A percentile compares a stretch with the other conserved stretches of the same genome.
phyloP scores from a whole-genome alignment of 495 filamentous ascomycete species.

The Neurospora discreta region DNA sequence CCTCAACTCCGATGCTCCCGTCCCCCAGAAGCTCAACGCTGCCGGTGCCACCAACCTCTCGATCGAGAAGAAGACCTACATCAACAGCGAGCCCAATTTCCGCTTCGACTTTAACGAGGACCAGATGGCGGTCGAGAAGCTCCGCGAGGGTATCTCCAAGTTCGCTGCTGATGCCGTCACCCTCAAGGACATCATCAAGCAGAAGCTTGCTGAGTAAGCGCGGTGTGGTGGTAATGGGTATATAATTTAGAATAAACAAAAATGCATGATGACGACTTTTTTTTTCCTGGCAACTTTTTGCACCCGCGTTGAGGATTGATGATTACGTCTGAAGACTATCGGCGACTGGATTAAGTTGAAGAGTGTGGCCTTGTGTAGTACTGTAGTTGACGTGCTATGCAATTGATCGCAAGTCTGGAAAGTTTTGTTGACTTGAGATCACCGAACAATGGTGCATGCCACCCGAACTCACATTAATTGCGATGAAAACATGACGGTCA shows the following conservation, averaged over 20 bases:
- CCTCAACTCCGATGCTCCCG: constrained; percentile 61
- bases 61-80: constrained; percentile 81
- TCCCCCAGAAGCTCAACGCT: constrained; percentile 89
- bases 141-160: constrained; percentile 96
- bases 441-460: not conserved
- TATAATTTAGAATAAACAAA: not conserved
- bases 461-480: not conserved
- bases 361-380: not conserved
- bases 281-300: not conserved
- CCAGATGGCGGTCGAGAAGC: constrained; percentile 97
- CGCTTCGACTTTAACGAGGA: constrained; percentile 99
- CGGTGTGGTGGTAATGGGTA: not conserved
- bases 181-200: constrained; percentile 81
- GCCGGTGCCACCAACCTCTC: constrained; percentile 51
- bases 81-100: constrained; percentile 81
- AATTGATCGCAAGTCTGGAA: not conserved
- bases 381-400: not conserved
- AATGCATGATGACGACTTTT: not conserved
- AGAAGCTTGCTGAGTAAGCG: constrained; percentile 53
- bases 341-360: not conserved
- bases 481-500: not conserved
- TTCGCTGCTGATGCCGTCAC: constrained; percentile 93
- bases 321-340: not conserved
- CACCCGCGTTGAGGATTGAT: not conserved
- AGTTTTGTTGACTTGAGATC: not conserved